Evolutionary conservation across 306 rosid species (phyloP).

Genomic region (Malus sieversii): DNA sequence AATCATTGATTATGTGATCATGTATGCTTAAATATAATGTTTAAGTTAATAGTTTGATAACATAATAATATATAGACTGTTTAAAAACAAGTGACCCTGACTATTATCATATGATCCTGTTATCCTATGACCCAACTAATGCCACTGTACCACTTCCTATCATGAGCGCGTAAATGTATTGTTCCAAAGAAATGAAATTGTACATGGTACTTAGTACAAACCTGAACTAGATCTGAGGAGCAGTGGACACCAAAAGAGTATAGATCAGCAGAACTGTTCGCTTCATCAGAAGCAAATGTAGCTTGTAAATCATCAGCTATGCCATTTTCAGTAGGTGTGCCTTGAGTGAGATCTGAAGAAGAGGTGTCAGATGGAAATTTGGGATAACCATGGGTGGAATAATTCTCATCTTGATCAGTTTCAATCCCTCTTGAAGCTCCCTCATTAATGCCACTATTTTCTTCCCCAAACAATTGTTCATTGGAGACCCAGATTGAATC

Average conservation of each 20-base stretch:
- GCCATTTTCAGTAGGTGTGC: slow-evolving; percentile 54
- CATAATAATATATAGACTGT: background rate
- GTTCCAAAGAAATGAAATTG: background rate
- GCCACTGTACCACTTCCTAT: background rate
- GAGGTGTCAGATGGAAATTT: slow-evolving; percentile 63
- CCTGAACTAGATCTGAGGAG: slow-evolving; percentile 60
- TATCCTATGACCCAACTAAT: too few relatives aligned
- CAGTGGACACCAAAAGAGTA: slow-evolving; percentile 39
- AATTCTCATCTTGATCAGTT: slow-evolving; percentile 31
- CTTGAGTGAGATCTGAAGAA: slow-evolving; percentile 93
- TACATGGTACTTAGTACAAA: slow-evolving; percentile 9
- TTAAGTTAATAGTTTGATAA: background rate
- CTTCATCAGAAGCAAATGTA: slow-evolving; percentile 77
- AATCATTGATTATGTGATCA: background rate
- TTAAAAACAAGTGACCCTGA: background rate
- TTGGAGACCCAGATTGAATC: slow-evolving; percentile 27
- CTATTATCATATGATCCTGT: too few relatives aligned
- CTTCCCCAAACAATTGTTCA: slow-evolving; percentile 32
- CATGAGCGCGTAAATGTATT: background rate
- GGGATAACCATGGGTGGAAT: slow-evolving; percentile 25
- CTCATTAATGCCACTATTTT: slow-evolving; percentile 31
- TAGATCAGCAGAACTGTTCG: slow-evolving; percentile 52
- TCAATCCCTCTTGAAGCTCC: slow-evolving; percentile 38
- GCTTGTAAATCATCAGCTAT: slow-evolving; percentile 60
- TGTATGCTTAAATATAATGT: background rate